Base-by-base conservation (phyloP, 768 basidiomycete species). In the Lyophyllum shimeji region DNA sequence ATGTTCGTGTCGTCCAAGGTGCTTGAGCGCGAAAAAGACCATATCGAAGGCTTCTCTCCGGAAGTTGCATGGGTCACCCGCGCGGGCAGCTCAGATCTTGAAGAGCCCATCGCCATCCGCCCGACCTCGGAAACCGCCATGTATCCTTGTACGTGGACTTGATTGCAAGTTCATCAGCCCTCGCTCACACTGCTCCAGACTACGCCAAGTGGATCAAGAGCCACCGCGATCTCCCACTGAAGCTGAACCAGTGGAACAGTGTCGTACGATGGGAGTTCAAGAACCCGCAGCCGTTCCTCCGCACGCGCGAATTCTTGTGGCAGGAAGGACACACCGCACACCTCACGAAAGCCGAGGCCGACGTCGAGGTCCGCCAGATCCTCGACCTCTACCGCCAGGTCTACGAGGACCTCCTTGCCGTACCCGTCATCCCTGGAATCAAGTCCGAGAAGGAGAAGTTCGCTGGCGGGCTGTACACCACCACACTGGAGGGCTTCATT, bases 261-360 rank as follows among this genome's bases (percentile, higher is more conserved):
- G 95, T 99, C 63, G 97, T 99, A 29, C 89, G 97, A 55, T 99
- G 97, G 97, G 96, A 99, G 72, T 99, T 99, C 82, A 99, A 99
- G 76, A 95, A 95, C 71, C 96, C 96, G 55, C 95, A 99, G 71
- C 97, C 97, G 7, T 99, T 99, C 90, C 83, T 99, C 34, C 94
- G 97, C 53, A 98, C 97, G 1, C 92, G 97, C 69, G 97, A 99
- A 76, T 99, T 98, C 82, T 79, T 99, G n/a, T 99, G 97, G 97
- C 97, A 99, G 76, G 97, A 99, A 73, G 97, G 97, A 34, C 97
- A 99, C 76, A 98, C 97, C 8, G 96, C 97, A 2, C 86, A 89
- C 73, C 80, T 95, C 43, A 92, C 89, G 61, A 90, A 95, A 72
- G 68, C 76, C 3, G 96, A 98, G 71, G 96, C 96, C 23, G 97